phyloP scores from a whole-genome alignment of 2,329 filamentous ascomycete genomes.

The Neopestalotiopsis sp. region DNA sequence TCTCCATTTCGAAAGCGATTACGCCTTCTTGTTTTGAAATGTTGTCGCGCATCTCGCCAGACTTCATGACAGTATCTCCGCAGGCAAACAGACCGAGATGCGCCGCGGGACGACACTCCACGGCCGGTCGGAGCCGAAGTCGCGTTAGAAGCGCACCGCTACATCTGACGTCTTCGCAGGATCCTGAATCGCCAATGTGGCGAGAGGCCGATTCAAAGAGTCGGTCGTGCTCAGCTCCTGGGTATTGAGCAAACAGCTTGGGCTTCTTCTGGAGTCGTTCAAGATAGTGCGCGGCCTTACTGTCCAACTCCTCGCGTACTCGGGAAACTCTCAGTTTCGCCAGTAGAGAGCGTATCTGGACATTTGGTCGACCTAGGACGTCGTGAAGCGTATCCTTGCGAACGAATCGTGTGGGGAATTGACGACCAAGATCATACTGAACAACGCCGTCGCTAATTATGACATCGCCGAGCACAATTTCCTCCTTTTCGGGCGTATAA shows the following conservation, averaged over 20 bases:
- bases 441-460: slow-evolving; percentile 37
- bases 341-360: slow-evolving; percentile 32
- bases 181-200: background rate
- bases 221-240: background rate
- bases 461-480: slow-evolving; percentile 38
- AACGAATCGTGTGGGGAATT: slow-evolving; percentile 23
- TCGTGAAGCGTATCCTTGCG: slow-evolving; percentile 19
- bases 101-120: no score
- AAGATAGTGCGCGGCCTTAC: background rate
- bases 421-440: slow-evolving; percentile 39
- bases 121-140: background rate
- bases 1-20: background rate
- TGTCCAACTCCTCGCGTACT: no score
- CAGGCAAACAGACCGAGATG: background rate
- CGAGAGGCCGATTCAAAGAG: background rate
- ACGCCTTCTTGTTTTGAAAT: background rate
- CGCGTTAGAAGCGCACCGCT: background rate
- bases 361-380: background rate
- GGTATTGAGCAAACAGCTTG: background rate
- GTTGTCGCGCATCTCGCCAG: background rate
- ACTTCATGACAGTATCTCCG: background rate
- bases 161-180: background rate
- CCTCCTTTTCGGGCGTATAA: slow-evolving; percentile 18
- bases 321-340: background rate
- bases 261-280: background rate